Base-by-base conservation (phyloP, 2,329 filamentous ascomycete species). In the Ustulina deusta region DNA sequence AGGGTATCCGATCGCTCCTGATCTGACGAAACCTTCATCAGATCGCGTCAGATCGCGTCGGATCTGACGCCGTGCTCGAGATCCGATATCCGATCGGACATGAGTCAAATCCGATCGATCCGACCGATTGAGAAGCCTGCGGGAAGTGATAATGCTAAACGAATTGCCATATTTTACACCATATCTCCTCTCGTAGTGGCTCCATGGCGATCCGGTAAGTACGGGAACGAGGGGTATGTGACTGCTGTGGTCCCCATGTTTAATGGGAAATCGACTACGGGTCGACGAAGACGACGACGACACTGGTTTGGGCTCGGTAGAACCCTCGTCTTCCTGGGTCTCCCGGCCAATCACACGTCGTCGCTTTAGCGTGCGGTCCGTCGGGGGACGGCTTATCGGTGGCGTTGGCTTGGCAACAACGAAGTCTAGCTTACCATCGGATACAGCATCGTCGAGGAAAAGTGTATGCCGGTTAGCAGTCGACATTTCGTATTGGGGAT, bases 181-280 rank as follows among this genome's bases (percentile, higher is more conserved):
- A 59, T 64, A 64, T 29, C 10, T 51, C 9, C 25, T 59, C 11
- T 59, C n/a, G 22, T 64, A 64, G n/a, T 58, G 9, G 10, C 15
- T 64, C 20, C 9, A 64, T 0, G 22, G 44, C 25, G 13, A 64
- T 10, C 29, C 42, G 6, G 54, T 59, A 17, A 64, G 22, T 27
- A 58, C 38, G 13, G 15, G 22, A 7, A 46, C 25, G 32, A 58
- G 22, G 27, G 20, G 27, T n/a, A 34, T 46, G 15, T 44, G 20
- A 22, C n/a, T 46, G 11, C 11, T 36, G 11, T 36, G 11, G 11
- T 55, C 32, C 9, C 6, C 32, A 34, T n/a, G 9, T 38, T 55
- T 55, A 36, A 55, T 22, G n/a, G 27, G 51, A 38, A 55, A 55
- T 34, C 51, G 29, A 44, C 17, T 15, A 15, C 40, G 17, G 40